phyloP scores from a whole-genome alignment of 2,329 filamentous ascomycete genomes.

The Raffaelea albimanens region DNA sequence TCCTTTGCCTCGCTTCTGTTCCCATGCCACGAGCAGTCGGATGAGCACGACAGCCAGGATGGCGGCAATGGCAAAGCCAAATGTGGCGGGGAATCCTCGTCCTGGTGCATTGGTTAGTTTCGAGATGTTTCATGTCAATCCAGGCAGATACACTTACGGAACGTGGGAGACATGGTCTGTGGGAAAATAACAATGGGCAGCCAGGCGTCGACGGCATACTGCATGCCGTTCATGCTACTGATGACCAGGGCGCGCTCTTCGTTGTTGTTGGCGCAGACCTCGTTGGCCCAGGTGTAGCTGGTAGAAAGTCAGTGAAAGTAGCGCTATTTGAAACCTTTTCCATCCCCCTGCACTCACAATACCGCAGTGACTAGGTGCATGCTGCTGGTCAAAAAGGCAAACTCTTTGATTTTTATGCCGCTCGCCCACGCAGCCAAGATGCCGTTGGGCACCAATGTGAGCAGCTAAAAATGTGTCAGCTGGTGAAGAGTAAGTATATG shows the following conservation, averaged over 20 bases:
- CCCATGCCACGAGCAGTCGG: background rate
- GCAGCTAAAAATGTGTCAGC: background rate
- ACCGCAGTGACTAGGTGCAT: constrained; percentile 25
- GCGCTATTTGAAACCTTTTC: no score
- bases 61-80: constrained; percentile 1
- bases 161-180: constrained; percentile 6
- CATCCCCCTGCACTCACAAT: constrained; percentile 16
- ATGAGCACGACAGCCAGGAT: constrained; percentile 1
- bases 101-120: background rate
- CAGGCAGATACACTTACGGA: constrained; percentile 4
- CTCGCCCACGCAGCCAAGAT: constrained; percentile 20
- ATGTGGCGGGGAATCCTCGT: background rate
- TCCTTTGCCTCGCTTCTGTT: no score
- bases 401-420: constrained; percentile 17
- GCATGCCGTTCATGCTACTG: constrained; percentile 14
- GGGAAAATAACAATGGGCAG: constrained; percentile 15
- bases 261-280: constrained; percentile 13
- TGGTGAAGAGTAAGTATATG: background rate
- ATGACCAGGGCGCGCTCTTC: constrained; percentile 17
- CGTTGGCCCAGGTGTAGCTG: constrained; percentile 14
- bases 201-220: constrained; percentile 17
- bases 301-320: no score
- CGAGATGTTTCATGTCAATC: background rate
- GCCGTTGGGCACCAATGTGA: constrained; percentile 21
- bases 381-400: constrained; percentile 19